Evolutionary conservation across 2,329 filamentous ascomycete species (phyloP), one percentile per base, ranked within the genome.

Genomic region (Scedosporium aurantiacum): DNA sequence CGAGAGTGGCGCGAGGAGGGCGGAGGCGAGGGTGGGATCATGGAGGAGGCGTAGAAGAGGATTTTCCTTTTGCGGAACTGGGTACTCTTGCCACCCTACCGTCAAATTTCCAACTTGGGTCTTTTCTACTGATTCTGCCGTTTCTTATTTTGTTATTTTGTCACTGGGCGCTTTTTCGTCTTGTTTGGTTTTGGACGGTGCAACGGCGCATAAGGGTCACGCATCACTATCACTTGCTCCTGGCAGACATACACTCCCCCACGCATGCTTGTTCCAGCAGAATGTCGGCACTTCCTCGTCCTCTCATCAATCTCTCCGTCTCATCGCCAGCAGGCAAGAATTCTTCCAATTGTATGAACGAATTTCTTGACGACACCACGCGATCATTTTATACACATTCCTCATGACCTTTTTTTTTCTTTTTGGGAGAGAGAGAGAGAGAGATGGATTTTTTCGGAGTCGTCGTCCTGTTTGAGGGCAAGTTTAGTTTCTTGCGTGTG

Each of bases 1-100:
- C 86, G 91, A 56, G 91, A 96, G 67, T 99, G 94, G 94, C 85
- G 93, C 63, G 93, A 97, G 67, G 86, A 88, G 66, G 87, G 87
- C 28, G 88, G 89, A 60, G 91, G 91, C 67, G 87, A 89, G 65
- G 82, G 78, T 23, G 79, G 82, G 55, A 85, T 85, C 66, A 81
- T 80, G 69, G 82, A 85, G 68, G 82, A 85, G 68, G 76, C 83
- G 10, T 86, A 73, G 74, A 57, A 25, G 27, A 8, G 32, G 16
- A 21, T 32, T 50, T 32, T 32, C 28, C 28, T 32, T 32, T 32
- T 32, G 28, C 7, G 7, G 7, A 32, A 32, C 28, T 32, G 28
- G 28, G 28, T 8, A 8, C 10, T 10, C 7, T 32, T 10, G 28
- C 28, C n/a, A n/a, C n/a, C 28, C 28, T 6, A 32, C 28, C 1